These are phyloP conservation scores for Wickerhamomyces canadensis DNA, from an alignment of 805 yeast genomes.

Conservation along the genomic window DNA sequence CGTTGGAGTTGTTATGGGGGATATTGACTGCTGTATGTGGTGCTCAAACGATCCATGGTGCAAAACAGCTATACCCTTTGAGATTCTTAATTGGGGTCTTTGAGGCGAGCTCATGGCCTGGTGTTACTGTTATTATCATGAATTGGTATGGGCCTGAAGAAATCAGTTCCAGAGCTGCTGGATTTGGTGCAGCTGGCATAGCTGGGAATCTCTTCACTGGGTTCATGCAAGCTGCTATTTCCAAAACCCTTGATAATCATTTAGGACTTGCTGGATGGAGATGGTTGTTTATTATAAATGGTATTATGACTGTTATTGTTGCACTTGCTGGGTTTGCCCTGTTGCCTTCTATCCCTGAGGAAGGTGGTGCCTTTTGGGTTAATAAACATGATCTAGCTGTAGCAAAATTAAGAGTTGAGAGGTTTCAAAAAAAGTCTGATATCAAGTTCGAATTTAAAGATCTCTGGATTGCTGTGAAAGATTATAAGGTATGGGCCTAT, in stretches of 20 bases:
- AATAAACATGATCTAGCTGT: constrained; percentile 25
- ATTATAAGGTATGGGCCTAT: constrained; percentile 11
- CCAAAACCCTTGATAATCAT: constrained; percentile 31
- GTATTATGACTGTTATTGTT: constrained; percentile 22
- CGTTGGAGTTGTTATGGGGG: no score
- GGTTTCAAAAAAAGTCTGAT: constrained; percentile 11
- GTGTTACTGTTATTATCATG: constrained; percentile 40
- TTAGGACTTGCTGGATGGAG: constrained; percentile 50
- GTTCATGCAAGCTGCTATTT: not conserved
- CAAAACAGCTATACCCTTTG: constrained; percentile 43
- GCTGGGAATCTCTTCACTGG: constrained; percentile 40
- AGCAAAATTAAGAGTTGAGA: constrained; percentile 19
- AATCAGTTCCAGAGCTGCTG: constrained; percentile 34
- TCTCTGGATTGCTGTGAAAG: not conserved
- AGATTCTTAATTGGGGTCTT: constrained; percentile 51
- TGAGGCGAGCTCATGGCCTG: constrained; percentile 49
- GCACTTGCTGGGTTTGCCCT: constrained; percentile 31
- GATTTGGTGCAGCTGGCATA: constrained; percentile 12
- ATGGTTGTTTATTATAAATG: constrained; percentile 61
- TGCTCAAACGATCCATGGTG: no score
- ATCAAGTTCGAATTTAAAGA: constrained; percentile 5
- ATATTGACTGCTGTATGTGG: no score
- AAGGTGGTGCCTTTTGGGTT: constrained; percentile 27
- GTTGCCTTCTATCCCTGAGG: constrained; percentile 33
- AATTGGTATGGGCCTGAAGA: constrained; percentile 41